These are phyloP conservation scores for Globisporangium mamillatum DNA, from an alignment of 352 stramenopile species.

Conservation along the genomic window DNA sequence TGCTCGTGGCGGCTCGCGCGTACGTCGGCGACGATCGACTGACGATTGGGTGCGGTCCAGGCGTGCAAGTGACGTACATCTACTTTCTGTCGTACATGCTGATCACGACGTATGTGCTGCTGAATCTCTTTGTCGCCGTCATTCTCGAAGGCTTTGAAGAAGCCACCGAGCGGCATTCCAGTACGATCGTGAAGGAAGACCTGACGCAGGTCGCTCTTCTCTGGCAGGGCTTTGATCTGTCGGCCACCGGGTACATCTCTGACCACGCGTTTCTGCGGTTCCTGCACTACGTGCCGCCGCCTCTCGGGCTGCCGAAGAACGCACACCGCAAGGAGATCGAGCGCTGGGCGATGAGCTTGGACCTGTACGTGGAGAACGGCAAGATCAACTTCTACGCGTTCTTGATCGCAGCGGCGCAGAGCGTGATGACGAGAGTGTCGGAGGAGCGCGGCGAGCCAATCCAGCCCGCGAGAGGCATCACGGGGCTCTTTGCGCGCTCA, in stretches of 20 bases:
- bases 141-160: conserved; percentile 81
- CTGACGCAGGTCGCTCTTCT: conserved; percentile 22
- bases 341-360: conserved; percentile 27
- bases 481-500: conserved; percentile 32
- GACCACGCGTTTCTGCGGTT: conserved; percentile 44
- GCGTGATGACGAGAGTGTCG: conserved; percentile 29
- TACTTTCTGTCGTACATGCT: conserved; percentile 75
- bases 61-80: conserved; percentile 40
- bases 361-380: conserved; percentile 31
- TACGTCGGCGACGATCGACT: conserved; percentile 24
- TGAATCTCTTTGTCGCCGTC: conserved; percentile 81
- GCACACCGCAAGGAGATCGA: conserved; percentile 29
- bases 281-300: conserved; percentile 32
- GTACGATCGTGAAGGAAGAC: conserved; percentile 37
- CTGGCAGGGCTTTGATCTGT: conserved; percentile 40
- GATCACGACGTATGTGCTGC: conserved; percentile 59
- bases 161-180: conserved; percentile 37
- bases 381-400: conserved; percentile 37
- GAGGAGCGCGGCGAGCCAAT: conserved; percentile 32
- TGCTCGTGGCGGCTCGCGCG: conserved; percentile 25
- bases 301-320: conserved; percentile 30
- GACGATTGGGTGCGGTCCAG: conserved; percentile 41
- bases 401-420: conserved; percentile 30
- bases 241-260: conserved; percentile 27
- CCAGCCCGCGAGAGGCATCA: conserved; percentile 13